phyloP scores from a whole-genome alignment of 352 stramenopile species.

The Phytopythium aichiense region DNA sequence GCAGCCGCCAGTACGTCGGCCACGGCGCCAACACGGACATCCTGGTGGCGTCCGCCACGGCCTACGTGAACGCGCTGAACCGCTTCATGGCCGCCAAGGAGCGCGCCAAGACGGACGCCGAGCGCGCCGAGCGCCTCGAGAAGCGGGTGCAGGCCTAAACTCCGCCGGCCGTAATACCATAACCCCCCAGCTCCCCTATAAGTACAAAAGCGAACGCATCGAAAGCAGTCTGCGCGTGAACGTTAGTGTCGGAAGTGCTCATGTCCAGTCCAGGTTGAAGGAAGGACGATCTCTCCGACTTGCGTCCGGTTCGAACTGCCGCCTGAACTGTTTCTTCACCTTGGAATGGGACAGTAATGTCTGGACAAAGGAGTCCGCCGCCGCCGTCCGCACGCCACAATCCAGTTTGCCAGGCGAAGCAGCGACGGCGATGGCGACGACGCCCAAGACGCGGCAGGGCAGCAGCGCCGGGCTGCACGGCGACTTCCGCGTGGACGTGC shows the following conservation, averaged over 20 bases:
- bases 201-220: conserved; percentile 1
- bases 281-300: neutral
- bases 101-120: conserved; percentile 22
- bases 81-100: conserved; percentile 72
- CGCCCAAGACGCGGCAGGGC: conserved; percentile 14
- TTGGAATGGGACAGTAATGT: neutral
- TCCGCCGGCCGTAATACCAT: neutral
- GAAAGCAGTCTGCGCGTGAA: neutral
- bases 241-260: too few relatives aligned
- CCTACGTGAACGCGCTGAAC: conserved; percentile 88
- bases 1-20: conserved; percentile 84
- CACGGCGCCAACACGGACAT: conserved; percentile 90
- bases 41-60: conserved; percentile 81
- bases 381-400: neutral
- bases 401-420: conserved; percentile 4
- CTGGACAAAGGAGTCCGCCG: neutral
- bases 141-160: conserved; percentile 34
- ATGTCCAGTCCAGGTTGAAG: neutral
- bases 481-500: conserved; percentile 67
- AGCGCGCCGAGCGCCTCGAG: conserved; percentile 14
- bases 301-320: neutral
- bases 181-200: conserved; percentile 4
- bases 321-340: neutral
- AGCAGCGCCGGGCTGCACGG: conserved; percentile 33
- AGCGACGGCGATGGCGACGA: neutral